Evolutionary conservation across 805 yeast species (phyloP).

Genomic region (Citeromyces matritensis): DNA sequence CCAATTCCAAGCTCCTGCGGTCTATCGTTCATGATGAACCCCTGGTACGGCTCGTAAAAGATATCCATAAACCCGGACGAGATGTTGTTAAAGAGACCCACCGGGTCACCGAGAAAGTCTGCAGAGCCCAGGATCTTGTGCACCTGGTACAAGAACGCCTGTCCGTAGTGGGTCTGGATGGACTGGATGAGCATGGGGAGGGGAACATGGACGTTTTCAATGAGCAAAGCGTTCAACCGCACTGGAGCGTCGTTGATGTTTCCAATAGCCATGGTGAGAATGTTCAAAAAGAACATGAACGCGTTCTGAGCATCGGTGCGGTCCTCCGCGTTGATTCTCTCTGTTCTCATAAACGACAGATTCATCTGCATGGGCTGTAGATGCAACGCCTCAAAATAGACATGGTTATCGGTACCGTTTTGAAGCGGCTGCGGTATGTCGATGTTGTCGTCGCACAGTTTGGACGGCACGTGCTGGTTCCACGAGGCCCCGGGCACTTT

Average conservation of each 20-base stretch:
- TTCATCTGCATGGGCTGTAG: conserved; percentile 85
- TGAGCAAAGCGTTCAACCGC: conserved; percentile 67
- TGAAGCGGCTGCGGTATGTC: conserved; percentile 55
- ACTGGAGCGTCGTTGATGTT: conserved; percentile 96
- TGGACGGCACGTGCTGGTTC: conserved; percentile 23
- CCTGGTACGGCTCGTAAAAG: conserved; percentile 95
- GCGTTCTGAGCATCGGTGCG: conserved; percentile 45
- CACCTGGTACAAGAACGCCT: conserved; percentile 80
- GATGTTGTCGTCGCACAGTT: conserved; percentile 46
- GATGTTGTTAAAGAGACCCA: conserved; percentile 84
- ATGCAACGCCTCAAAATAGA: conserved; percentile 86
- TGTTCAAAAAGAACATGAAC: conserved; percentile 63
- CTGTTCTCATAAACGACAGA: conserved; percentile 83
- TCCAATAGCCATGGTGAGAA: conserved; percentile 92
- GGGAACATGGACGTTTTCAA: conserved; percentile 86
- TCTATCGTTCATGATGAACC: conserved; percentile 83
- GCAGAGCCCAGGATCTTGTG: conserved; percentile 94
- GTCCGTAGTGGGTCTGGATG: conserved; percentile 76
- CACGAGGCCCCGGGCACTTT: conserved; percentile 76
- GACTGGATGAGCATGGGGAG: conserved; percentile 55
- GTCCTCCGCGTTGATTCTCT: conserved; percentile 50
- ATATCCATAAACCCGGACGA: conserved; percentile 94
- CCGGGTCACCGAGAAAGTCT: conserved; percentile 93
- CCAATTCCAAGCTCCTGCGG: conserved; percentile 96
- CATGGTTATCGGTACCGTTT: conserved; percentile 41